phyloP scores from a whole-genome alignment of 164 flowering plant genomes.

The Macadamia tetraphylla region DNA sequence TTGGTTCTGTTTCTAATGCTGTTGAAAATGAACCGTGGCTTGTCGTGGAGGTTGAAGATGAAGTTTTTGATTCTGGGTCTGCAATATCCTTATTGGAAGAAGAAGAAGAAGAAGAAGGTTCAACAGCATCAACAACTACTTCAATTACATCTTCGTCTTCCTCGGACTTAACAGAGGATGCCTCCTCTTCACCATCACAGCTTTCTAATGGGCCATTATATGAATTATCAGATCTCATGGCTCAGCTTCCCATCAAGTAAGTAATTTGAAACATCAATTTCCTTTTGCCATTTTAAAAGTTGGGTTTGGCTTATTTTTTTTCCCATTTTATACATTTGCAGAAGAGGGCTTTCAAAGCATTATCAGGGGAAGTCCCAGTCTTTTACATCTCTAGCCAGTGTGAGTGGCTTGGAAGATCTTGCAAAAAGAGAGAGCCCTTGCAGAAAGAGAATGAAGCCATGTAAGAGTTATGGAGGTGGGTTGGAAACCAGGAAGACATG shows the following conservation, averaged over 20 bases:
- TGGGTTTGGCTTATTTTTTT: neutral
- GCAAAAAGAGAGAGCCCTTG: slow-evolving; percentile 52
- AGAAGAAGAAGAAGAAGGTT: neutral
- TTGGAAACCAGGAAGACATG: slow-evolving; percentile 32
- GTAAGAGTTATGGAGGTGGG: slow-evolving; percentile 54
- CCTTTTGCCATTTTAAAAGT: neutral
- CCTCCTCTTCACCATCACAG: slow-evolving; percentile 31
- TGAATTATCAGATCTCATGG: slow-evolving; percentile 72
- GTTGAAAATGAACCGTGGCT: slow-evolving; percentile 12
- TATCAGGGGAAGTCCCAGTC: slow-evolving; percentile 77
- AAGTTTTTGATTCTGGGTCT: slow-evolving; percentile 14
- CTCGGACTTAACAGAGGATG: slow-evolving; percentile 53
- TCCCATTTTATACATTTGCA: slow-evolving; percentile 22
- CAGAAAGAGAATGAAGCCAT: slow-evolving; percentile 48
- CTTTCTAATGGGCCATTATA: slow-evolving; percentile 51
- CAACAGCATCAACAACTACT: slow-evolving; percentile 5
- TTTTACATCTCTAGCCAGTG: slow-evolving; percentile 60
- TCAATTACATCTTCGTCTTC: slow-evolving; percentile 32
- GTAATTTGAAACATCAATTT: slow-evolving; percentile 10
- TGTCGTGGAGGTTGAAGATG: slow-evolving; percentile 28
- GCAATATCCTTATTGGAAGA: slow-evolving; percentile 20
- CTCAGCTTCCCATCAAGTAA: slow-evolving; percentile 82
- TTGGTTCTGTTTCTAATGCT: neutral
- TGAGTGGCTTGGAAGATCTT: slow-evolving; percentile 55
- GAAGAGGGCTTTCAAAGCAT: slow-evolving; percentile 75